phyloP scores from a whole-genome alignment of 2,329 filamentous ascomycete genomes.

The Trichoderma breve region DNA sequence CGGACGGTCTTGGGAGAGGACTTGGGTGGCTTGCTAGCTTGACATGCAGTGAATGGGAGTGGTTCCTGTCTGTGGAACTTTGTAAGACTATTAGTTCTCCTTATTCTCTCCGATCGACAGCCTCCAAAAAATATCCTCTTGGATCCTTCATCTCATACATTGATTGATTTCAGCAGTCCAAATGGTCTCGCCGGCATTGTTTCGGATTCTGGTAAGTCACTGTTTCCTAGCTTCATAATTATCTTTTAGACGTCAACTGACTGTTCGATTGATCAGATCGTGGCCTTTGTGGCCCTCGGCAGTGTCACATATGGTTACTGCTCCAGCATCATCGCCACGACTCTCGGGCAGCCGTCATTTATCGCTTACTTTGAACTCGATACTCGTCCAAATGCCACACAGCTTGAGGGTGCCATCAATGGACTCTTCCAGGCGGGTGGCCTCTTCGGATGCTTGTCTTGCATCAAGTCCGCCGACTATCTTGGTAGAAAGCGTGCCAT shows the following conservation, averaged over 20 bases:
- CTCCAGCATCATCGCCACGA: conserved; percentile 5
- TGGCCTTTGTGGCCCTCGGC: neutral
- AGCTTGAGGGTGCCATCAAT: conserved; percentile 2
- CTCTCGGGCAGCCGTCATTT: neutral
- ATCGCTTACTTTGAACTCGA: neutral
- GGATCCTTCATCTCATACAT: neutral
- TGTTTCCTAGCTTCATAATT: neutral
- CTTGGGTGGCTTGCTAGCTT: neutral
- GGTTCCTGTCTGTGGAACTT: neutral
- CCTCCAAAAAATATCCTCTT: neutral
- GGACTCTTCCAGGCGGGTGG: neutral
- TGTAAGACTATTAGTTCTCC: neutral
- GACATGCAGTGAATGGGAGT: neutral
- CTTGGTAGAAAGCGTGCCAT: conserved; percentile 3
- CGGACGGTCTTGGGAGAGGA: neutral
- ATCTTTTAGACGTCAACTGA: neutral
- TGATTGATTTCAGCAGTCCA: neutral
- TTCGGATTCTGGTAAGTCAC: neutral
- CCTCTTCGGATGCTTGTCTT: neutral
- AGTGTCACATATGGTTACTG: conserved; percentile 2
- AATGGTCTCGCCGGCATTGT: neutral
- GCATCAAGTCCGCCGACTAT: neutral
- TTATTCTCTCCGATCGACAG: neutral
- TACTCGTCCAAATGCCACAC: neutral
- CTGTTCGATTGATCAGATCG: neutral